phyloP scores from a whole-genome alignment of 108 stramenopile species.

The Cylindrotheca closterium region DNA sequence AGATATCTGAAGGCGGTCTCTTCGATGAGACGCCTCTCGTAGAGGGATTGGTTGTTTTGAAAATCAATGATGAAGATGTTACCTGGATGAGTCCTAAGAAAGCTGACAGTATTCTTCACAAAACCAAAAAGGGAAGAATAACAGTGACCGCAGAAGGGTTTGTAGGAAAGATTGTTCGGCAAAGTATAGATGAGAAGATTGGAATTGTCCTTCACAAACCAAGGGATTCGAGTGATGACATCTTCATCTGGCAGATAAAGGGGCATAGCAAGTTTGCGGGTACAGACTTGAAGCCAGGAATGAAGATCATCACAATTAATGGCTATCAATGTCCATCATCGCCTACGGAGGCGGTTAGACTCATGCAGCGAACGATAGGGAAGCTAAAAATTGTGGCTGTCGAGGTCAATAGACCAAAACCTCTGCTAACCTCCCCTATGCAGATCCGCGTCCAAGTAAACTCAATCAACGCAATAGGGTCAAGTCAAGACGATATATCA shows the following conservation, averaged over 20 bases:
- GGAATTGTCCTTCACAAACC: conserved; percentile 29
- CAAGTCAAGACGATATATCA: no score
- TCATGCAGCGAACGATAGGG: not conserved
- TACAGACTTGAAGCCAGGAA: conserved; percentile 20
- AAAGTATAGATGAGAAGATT: conserved; percentile 7
- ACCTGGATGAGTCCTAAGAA: conserved; percentile 32
- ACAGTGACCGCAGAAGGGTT: not conserved
- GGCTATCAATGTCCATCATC: conserved; percentile 10
- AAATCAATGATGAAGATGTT: conserved; percentile 20
- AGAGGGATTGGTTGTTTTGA: conserved; percentile 30
- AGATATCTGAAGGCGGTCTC: conserved; percentile 16
- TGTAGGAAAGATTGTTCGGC: conserved; percentile 16
- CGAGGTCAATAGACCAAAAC: not conserved
- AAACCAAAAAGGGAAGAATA: conserved; percentile 3
- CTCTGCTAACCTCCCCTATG: no score
- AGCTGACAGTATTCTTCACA: conserved; percentile 24
- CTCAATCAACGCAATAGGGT: no score
- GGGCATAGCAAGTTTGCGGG: conserved; percentile 20
- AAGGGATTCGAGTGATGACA: conserved; percentile 26
- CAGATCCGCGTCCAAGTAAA: no score
- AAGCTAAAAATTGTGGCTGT: not conserved
- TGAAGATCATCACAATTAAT: conserved; percentile 26
- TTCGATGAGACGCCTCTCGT: conserved; percentile 19
- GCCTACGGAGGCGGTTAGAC: conserved; percentile 17
- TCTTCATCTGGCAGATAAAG: conserved; percentile 26